Conservation (phyloP, 768 basidiomycete species). For the Podaxis carcinomalis region DNA sequence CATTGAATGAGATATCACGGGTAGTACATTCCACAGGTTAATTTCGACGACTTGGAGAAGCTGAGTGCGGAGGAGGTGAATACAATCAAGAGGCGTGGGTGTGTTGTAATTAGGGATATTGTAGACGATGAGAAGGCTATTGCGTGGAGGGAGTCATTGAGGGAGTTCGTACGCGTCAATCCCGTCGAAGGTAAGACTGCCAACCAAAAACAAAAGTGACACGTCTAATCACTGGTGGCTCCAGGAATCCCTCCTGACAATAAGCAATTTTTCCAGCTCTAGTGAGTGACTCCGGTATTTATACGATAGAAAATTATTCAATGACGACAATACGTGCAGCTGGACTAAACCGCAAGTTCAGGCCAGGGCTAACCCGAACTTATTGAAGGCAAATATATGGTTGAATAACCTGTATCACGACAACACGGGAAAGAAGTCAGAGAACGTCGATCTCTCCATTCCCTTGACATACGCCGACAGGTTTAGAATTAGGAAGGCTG, state of each 20-base stretch:
- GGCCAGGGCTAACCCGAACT: conserved; percentile 64
- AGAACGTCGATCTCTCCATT: conserved; percentile 24
- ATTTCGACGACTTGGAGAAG: conserved; percentile 48
- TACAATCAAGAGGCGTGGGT: conserved; percentile 49
- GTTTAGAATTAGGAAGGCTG: conserved; percentile 70
- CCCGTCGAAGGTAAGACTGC: conserved; percentile 46
- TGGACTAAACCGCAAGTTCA: conserved; percentile 44
- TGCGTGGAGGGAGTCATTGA: conserved; percentile 53
- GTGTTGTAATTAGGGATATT: conserved; percentile 57
- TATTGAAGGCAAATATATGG: conserved; percentile 53
- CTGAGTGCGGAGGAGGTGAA: conserved; percentile 42
- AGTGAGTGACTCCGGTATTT: conserved; percentile 36
- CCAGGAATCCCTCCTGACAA: conserved; percentile 52
- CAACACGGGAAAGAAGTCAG: conserved; percentile 29
- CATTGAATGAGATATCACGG: background rate
- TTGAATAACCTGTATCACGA: conserved; percentile 61
- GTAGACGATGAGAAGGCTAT: conserved; percentile 53
- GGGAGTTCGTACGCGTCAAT: conserved; percentile 54
- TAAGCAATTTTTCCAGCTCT: conserved; percentile 72
- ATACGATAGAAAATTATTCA: background rate
- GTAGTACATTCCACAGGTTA: conserved; percentile 63
- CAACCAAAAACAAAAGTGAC: background rate
- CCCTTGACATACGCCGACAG: conserved; percentile 72
- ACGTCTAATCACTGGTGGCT: background rate
- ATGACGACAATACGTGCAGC: background rate